Base-by-base conservation (phyloP, 2,329 filamentous ascomycete genomes). In the Periconia digitata region DNA sequence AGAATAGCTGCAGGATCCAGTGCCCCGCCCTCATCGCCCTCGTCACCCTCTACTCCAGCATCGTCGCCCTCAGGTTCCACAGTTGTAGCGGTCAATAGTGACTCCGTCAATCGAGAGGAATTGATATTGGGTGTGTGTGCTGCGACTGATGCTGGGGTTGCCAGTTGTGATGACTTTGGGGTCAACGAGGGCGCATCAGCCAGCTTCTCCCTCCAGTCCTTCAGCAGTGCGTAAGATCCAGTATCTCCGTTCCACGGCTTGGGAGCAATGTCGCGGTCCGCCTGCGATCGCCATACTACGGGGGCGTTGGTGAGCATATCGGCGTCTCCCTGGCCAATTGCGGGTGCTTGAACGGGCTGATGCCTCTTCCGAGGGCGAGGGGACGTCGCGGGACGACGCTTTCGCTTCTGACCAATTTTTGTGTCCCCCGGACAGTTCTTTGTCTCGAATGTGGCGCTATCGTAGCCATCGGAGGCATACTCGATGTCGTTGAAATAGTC, bases 401-500 rank as follows among this genome's bases (percentile, higher is more conserved):
- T 72, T 52, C 66, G 59, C 54, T 69, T 68, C 42, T 59, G 44
- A 23, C 59, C 63, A 21, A 51, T 55, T 40, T 63, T 64, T 29
- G 51, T 54, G 8, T 37, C 49, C 13, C 43, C 36, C 4, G 40
- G n/a, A 18, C 32, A 16, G 17, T 45, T 44, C 41, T 53, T 49
- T 2, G 55, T 50, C 3, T 59, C 51, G 37, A 64, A 63, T 8
- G 69, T 71, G 49, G 71, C 60, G 41, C 77, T 74, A 55, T 75
- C 74, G 42, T 76, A 77, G 36, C 72, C 69, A 53, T 77, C 74
- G 15, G 72, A 74, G 12, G 66, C 74, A 51, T 78, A 78, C 46
- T 79, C 76, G 37, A 77, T 60, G 48, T 79, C 76, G 47, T 73
- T 72, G 65, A 67, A 77, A 59, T 77, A 79, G 17, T 73, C 73